Base-by-base conservation (phyloP, 805 yeast genomes). In the Scheffersomyces amazonensis region DNA sequence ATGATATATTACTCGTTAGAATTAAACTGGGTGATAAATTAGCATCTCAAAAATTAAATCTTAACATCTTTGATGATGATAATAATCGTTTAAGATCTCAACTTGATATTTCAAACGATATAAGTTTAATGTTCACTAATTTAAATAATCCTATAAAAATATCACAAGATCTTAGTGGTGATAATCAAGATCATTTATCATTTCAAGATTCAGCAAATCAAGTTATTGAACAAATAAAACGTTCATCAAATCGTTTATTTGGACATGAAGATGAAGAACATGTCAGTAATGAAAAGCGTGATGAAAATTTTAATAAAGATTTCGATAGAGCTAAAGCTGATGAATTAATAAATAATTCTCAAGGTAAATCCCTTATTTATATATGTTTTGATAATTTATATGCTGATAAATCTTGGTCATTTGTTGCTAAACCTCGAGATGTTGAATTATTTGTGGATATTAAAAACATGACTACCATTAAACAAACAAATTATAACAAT, bases 311-410 rank as follows among this genome's bases (percentile, higher is more conserved):
- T n/a, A 36, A 32, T 21, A 16, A 35, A 2, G 21, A 23, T 15
- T 3, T 13, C 7, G 30, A 27, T 27, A n/a, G 5, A 13, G 17
- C 7, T 8, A n/a, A 15, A 13, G 30, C 30, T 13, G 12, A 27
- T 27, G 30, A 27, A 27, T 27, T 27, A 27, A 8, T 27, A 32
- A 43, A 48, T 27, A 43, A 50, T 16, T 43, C 48, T 32, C 40
- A 49, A 18, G 64, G 60, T 4, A 54, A 52, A 36, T 60, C 62
- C 7, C 47, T 53, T 27, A 55, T 69, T 15, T 54, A 64, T 44
- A 52, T 69, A 13, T 69, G 75, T 44, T 69, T 69, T 49, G 73
- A 69, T 48, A 69, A 69, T 44, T 36, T 67, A 21, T 69, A 60
- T 49, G 50, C 46, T 31, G 75, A 69, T 46, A 60, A 62, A 42